Conservation (phyloP, 306 rosid species). For the Prunus kanzakura region DNA sequence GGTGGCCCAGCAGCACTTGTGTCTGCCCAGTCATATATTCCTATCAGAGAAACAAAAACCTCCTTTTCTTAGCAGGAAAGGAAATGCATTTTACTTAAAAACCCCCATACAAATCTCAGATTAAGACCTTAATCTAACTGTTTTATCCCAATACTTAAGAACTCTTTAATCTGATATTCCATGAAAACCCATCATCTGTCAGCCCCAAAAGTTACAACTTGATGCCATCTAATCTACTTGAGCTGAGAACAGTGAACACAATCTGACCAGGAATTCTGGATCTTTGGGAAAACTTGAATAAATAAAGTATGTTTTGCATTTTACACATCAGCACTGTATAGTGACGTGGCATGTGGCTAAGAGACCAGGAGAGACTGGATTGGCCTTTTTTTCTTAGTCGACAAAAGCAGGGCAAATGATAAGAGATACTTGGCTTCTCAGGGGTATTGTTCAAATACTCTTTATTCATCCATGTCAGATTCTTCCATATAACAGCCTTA, state of each 20-base stretch:
- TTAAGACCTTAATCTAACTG: not conserved
- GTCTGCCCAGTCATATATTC: conserved; percentile 35
- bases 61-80: conserved; percentile 71
- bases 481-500: conserved; percentile 81
- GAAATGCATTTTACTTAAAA: conserved; percentile 43
- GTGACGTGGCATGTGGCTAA: conserved; percentile 48
- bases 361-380: conserved; percentile 29
- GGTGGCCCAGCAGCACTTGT: not conserved
- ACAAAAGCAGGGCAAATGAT: conserved; percentile 54
- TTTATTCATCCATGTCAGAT: conserved; percentile 78
- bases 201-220: not conserved
- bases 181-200: not conserved
- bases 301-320: not conserved
- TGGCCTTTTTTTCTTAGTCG: conserved; percentile 38
- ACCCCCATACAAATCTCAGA: conserved; percentile 10
- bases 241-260: not conserved
- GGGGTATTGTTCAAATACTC: conserved; percentile 61
- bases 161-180: not conserved
- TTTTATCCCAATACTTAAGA: not conserved
- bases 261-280: not conserved
- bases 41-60: conserved; percentile 32
- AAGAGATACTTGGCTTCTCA: conserved; percentile 82
- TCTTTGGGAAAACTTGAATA: not conserved
- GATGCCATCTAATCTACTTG: not conserved
- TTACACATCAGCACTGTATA: conserved; percentile 4